Percentiles rank a stretch among this genome's conserved stretches.
These are phyloP conservation scores for Cyclotella choctawhatcheeana DNA, from an alignment of 108 stramenopile species.

Conservation along the genomic window DNA sequence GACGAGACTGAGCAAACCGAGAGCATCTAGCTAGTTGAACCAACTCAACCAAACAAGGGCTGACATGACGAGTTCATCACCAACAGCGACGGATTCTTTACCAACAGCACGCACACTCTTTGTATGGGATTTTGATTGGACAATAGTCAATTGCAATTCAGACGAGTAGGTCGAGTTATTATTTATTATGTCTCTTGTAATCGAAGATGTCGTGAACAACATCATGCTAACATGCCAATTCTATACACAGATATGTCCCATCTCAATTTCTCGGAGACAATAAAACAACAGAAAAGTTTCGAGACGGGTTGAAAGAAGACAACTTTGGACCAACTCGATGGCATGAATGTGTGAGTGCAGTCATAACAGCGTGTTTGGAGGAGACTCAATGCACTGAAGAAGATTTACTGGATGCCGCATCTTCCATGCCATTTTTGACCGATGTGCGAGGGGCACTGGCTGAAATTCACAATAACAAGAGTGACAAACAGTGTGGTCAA, in stretches of 20 bases:
- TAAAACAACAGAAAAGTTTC: constrained; percentile 5
- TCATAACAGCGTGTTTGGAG: constrained; percentile 29
- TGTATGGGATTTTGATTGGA: constrained; percentile 59
- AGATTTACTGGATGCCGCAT: constrained; percentile 34
- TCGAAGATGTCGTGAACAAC: no score
- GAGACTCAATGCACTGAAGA: constrained; percentile 21
- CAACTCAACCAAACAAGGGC: not conserved
- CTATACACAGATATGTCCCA: constrained; percentile 23
- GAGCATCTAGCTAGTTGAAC: no score
- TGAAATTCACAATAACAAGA: constrained; percentile 10
- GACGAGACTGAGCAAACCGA: no score
- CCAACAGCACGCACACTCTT: constrained; percentile 41
- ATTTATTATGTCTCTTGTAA: not conserved
- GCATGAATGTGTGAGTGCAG: constrained; percentile 39
- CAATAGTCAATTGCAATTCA: constrained; percentile 53
- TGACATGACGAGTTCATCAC: not conserved
- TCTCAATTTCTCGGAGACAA: constrained; percentile 40
- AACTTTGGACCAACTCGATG: constrained; percentile 28
- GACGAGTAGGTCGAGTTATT: constrained; percentile 39
- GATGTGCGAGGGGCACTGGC: constrained; percentile 31
- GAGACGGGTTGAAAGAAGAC: constrained; percentile 10
- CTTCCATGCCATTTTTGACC: constrained; percentile 40
- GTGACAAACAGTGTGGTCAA: constrained; percentile 20
- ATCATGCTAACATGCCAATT: not conserved
- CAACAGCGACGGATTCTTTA: not conserved